phyloP scores from a whole-genome alignment of 495 filamentous ascomycete genomes.

The Diplogelasinospora grovesii region DNA sequence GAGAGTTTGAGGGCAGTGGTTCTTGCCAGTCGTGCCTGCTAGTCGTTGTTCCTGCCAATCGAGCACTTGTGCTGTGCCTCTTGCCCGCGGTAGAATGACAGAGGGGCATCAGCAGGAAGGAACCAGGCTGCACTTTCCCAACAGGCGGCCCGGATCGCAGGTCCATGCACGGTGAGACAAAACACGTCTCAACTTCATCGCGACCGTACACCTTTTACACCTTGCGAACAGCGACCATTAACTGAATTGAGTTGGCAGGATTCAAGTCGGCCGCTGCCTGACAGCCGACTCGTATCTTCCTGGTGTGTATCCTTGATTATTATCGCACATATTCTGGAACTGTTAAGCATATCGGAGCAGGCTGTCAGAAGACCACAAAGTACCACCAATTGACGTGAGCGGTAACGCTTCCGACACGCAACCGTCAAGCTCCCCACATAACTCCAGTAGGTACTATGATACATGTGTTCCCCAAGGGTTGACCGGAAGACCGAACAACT shows the following conservation, averaged over 20 bases:
- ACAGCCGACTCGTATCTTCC: constrained; percentile 3
- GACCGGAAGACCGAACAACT: background rate
- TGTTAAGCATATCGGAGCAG: background rate
- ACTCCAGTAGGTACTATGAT: background rate
- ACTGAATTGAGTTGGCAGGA: background rate
- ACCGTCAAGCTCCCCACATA: constrained; percentile 2
- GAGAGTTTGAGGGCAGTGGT: background rate
- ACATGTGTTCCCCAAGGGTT: constrained; percentile 1
- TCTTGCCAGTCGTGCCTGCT: constrained; percentile 3
- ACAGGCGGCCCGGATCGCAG: too few relatives aligned
- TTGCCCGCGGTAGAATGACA: background rate
- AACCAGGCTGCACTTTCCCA: too few relatives aligned
- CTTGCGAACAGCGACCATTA: background rate
- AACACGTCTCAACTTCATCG: constrained; percentile 9
- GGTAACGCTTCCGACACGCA: constrained; percentile 9
- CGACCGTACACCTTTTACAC: constrained; percentile 2
- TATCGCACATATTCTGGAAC: constrained; percentile 4
- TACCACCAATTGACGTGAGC: background rate
- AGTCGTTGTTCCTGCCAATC: background rate
- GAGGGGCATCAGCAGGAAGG: too few relatives aligned
- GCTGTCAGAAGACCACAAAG: background rate
- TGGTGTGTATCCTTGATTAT: constrained; percentile 2
- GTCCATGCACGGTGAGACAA: constrained; percentile 10
- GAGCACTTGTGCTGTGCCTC: background rate
- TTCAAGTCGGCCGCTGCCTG: too few relatives aligned